phyloP scores from a whole-genome alignment of 139 green algal genomes.

The Chlamydomonas applanata region DNA sequence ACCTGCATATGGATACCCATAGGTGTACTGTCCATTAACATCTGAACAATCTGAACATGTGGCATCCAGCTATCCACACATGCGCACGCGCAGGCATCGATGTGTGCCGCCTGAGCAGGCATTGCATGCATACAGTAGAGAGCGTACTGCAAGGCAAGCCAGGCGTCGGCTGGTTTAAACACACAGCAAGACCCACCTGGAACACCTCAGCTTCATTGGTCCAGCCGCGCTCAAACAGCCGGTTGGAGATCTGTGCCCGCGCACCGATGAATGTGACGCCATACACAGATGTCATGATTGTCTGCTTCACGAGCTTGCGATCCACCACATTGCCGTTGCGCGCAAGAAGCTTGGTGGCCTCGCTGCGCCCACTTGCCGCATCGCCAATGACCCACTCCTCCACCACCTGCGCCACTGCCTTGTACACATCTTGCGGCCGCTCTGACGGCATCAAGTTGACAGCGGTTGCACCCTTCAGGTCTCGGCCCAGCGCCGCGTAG shows the following conservation, averaged over 20 bases:
- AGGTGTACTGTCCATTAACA: too few relatives aligned
- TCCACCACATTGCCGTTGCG: constrained; percentile 64
- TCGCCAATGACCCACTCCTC: neutral
- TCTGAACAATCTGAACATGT: too few relatives aligned
- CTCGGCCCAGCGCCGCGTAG: constrained; percentile 91
- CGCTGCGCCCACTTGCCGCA: constrained; percentile 8
- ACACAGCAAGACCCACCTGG: constrained; percentile 20
- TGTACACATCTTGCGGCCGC: constrained; percentile 86
- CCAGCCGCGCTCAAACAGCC: constrained; percentile 77
- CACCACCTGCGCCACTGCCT: constrained; percentile 19
- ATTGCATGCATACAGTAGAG: neutral
- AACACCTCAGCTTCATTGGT: constrained; percentile 39
- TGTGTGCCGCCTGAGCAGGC: neutral
- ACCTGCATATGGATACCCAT: too few relatives aligned
- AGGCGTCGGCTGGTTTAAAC: neutral
- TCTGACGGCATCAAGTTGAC: constrained; percentile 86
- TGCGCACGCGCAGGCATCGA: neutral
- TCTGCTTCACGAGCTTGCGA: constrained; percentile 98
- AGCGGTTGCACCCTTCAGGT: constrained; percentile 64
- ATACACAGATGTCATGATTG: constrained; percentile 99
- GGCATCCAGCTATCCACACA: too few relatives aligned
- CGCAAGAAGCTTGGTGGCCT: constrained; percentile 10
- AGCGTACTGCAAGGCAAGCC: neutral
- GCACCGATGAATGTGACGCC: constrained; percentile 93
- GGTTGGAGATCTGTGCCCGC: constrained; percentile 78